A percentile compares a stretch with the other conserved stretches of the same genome.
Evolutionary conservation across 768 basidiomycete species (phyloP).

Genomic region (Trametes gibbosa): DNA sequence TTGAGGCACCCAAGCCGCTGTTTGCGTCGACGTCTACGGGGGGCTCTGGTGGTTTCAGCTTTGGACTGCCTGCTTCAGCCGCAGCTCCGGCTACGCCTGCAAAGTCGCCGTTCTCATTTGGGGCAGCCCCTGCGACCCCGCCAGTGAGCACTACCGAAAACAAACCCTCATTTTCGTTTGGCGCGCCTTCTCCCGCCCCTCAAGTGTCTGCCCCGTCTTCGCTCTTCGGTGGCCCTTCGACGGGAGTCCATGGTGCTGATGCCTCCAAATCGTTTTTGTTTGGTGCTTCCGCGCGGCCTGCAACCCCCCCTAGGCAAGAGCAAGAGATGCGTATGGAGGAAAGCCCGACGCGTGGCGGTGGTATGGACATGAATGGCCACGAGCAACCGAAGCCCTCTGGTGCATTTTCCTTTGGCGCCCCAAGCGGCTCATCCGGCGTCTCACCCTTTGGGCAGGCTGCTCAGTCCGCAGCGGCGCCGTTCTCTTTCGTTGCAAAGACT

Average conservation of each 20-base stretch:
- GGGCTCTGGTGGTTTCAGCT: conserved; percentile 40
- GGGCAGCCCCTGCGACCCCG: conserved; percentile 29
- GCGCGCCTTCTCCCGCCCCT: conserved; percentile 29
- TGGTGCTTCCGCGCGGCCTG: conserved; percentile 47
- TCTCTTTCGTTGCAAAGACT: conserved; percentile 31
- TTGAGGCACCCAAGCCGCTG: conserved; percentile 41
- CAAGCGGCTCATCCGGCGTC: conserved; percentile 28
- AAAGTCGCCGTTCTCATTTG: conserved; percentile 40
- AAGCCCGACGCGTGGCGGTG: conserved; percentile 59
- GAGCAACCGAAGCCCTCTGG: conserved; percentile 14
- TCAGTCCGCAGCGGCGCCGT: conserved; percentile 16
- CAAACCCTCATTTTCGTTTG: conserved; percentile 43
- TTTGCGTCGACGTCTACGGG: conserved; percentile 33
- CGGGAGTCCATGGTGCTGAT: conserved; percentile 37
- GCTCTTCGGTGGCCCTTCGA: conserved; percentile 44
- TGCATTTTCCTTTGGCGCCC: conserved; percentile 43
- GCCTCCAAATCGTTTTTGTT: conserved; percentile 56
- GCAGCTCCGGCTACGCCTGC: conserved; percentile 26
- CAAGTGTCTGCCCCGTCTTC: conserved; percentile 37
- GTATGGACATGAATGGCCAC: conserved; percentile 42
- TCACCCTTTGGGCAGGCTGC: conserved; percentile 39
- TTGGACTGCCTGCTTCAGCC: conserved; percentile 35
- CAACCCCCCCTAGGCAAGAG: conserved; percentile 64
- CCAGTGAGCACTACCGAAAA: conserved; percentile 24
- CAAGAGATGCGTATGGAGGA: conserved; percentile 80